Base-by-base conservation (phyloP, 2,329 filamentous ascomycete genomes). In the Apiospora aurea region DNA sequence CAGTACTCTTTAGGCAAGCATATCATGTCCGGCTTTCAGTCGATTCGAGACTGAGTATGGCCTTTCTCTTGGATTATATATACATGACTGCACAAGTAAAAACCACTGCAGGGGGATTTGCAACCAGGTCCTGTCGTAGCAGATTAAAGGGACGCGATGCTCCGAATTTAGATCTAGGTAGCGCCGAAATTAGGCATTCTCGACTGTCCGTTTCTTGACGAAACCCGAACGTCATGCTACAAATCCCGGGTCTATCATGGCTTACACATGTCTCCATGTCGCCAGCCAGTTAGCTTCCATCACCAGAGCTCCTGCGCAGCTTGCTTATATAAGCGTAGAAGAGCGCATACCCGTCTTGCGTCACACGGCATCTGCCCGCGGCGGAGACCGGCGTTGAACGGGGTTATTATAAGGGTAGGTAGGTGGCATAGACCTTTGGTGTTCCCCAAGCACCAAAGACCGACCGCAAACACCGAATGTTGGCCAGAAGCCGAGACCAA, bases 211-310 rank as follows among this genome's bases (percentile, higher is more conserved):
- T 41, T 64, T n/a, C 21, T n/a, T 64, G 57, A 64, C 57, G 57
- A 41, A 41, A 41, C 57, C 57, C 29, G 18, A 34, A 64, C 57
- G 57, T 41, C 57, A 64, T 64, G 57, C 57, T 64, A 64, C 57
- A 41, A 64, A 64, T 41, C 57, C 57, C 57, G 57, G 34, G 57
- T 64, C 18, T 18, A n/a, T n/a, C 34, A 18, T 14, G 57, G 57
- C 57, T 64, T 38, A 41, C 29, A 24, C 8, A n/a, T 64, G 18
- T 18, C 34, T n/a, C 34, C 34, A 38, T 64, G 18, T 41, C 18
- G 10, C 57, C 57, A 64, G 57, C 34, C 57, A 64, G 34, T 64
- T 41, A 41, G 57, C 57, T 64, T 41, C 57, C 21, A 41, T 64
- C 34, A 21, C 18, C 34, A 41, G 18, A 41, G 34, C 10, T 21